Base-by-base conservation (phyloP, 306 rosid genomes). In the Bauhinia variegata region DNA sequence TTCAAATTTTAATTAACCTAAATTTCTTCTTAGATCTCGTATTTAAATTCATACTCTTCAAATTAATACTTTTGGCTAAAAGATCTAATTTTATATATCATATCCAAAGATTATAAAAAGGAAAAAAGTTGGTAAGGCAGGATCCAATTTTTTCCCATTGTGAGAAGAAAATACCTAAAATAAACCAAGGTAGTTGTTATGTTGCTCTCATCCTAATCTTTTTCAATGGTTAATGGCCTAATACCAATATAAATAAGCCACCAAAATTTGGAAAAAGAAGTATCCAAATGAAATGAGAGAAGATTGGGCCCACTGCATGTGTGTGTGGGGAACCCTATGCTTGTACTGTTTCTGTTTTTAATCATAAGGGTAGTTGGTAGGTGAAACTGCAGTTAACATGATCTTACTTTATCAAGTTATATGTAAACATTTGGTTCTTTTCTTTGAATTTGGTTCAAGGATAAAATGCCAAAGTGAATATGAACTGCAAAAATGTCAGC, bases 391-490 rank as follows among this genome's bases (percentile, higher is more conserved):
- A 39, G 31, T 52, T 7, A 39, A 68, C 23, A 69, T 32, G 28
- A 50, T 43, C 16, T 69, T 30, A 19, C 34, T 63, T 23, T 23
- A 23, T 23, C 1, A 23, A 23, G 28, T 23, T 23, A 23, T 23
- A 23, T 23, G 28, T 23, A n/a, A 63, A 63, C 46, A 67, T 11
- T 54, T 58, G 66, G 68, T 80, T 77, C 85, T 63, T 80, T 80
- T 68, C 85, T 72, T 76, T 62, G 79, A 14, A 15, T 13, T 43
- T 33, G 73, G 82, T 76, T 80, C 76, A 55, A 39, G 79, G 79
- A 72, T 68, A 67, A 76, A 59, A n/a, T n/a, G n/a, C n/a, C n/a
- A n/a, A 76, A 76, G 76, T 32, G 67, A 19, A 62, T 60, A 70
- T 60, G 36, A 62, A 64, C 62, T 62, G 78, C 78, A 65, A 65